Percentiles rank a stretch among this genome's conserved stretches.
These are phyloP conservation scores for Candolleomyces eurysporus DNA, from an alignment of 768 basidiomycete genomes.

Conservation along the genomic window DNA sequence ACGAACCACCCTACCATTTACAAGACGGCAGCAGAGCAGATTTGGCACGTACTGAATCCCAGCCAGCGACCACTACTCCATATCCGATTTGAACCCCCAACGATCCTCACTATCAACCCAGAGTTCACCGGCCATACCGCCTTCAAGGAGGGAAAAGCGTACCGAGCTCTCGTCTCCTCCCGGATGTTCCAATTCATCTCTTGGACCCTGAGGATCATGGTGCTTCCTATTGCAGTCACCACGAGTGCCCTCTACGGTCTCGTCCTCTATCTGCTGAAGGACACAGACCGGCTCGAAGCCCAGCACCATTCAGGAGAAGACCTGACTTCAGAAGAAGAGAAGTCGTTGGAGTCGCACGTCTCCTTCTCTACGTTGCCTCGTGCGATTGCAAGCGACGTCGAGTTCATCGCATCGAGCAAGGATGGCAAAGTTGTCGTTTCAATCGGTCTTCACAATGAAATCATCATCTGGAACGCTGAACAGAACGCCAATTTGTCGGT, in stretches of 20 bases:
- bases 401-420: constrained; percentile 69
- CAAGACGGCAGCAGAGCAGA: constrained; percentile 47
- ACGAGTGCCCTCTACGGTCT: constrained; percentile 72
- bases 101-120: constrained; percentile 64
- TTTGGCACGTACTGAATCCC: constrained; percentile 82
- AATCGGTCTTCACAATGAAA: constrained; percentile 76
- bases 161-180: constrained; percentile 41
- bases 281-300: constrained; percentile 86
- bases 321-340: constrained; percentile 28
- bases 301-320: constrained; percentile 63
- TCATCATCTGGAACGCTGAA: constrained; percentile 64
- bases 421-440: constrained; percentile 67
- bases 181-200: constrained; percentile 54
- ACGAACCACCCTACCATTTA: constrained; percentile 20
- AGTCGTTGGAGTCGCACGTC: constrained; percentile 41
- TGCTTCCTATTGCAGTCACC: constrained; percentile 81
- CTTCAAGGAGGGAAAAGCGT: constrained; percentile 19
- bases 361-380: constrained; percentile 74
- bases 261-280: constrained; percentile 83
- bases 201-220: constrained; percentile 82
- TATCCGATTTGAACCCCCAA: constrained; percentile 77
- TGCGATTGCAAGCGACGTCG: constrained; percentile 79
- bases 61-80: constrained; percentile 63
- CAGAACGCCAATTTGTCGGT: constrained; percentile 40
- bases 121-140: constrained; percentile 24